Evolutionary conservation across 2,329 filamentous ascomycete species (phyloP).

Genomic region (Penicillium sp.): DNA sequence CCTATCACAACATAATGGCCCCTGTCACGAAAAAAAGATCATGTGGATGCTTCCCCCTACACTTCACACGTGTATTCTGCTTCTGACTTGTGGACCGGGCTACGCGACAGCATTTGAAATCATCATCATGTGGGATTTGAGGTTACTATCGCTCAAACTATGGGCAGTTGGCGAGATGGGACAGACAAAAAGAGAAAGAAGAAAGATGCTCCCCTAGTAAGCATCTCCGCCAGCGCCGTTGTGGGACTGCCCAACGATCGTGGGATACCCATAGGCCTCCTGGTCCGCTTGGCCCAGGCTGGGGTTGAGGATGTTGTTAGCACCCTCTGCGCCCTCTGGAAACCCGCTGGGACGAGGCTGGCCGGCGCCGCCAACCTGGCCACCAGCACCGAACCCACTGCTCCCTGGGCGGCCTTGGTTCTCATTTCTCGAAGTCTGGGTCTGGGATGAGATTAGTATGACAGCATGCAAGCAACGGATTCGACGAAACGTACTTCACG

Average conservation of each 20-base stretch:
- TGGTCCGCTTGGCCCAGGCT: slow-evolving; percentile 42
- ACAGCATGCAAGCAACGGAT: slow-evolving; percentile 15
- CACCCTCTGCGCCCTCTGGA: slow-evolving; percentile 37
- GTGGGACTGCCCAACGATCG: slow-evolving; percentile 43
- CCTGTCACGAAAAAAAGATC: too few species aligned
- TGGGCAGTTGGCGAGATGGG: too few species aligned
- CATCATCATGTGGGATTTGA: too few species aligned
- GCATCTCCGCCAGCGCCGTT: slow-evolving; percentile 44
- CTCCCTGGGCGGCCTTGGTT: slow-evolving; percentile 54
- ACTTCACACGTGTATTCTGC: too few species aligned
- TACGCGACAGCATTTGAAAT: too few species aligned
- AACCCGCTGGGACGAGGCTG: slow-evolving; percentile 26
- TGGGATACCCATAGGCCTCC: slow-evolving; percentile 42
- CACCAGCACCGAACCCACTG: slow-evolving; percentile 41
- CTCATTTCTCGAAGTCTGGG: slow-evolving; percentile 68
- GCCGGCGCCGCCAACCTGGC: slow-evolving; percentile 32
- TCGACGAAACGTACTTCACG: slow-evolving; percentile 71
- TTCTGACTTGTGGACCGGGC: too few species aligned
- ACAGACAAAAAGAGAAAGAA: not conserved
- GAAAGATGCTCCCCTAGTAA: slow-evolving; percentile 26
- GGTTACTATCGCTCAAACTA: too few species aligned
- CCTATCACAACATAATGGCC: too few species aligned
- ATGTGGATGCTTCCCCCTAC: too few species aligned
- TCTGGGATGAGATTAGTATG: slow-evolving; percentile 52
- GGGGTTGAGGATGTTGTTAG: slow-evolving; percentile 42